Percentiles rank a stretch among this genome's conserved stretches.
Conservation (phyloP, 228 moss, liverwort and hornwort genomes). For the Sphagnum magellanicum region DNA sequence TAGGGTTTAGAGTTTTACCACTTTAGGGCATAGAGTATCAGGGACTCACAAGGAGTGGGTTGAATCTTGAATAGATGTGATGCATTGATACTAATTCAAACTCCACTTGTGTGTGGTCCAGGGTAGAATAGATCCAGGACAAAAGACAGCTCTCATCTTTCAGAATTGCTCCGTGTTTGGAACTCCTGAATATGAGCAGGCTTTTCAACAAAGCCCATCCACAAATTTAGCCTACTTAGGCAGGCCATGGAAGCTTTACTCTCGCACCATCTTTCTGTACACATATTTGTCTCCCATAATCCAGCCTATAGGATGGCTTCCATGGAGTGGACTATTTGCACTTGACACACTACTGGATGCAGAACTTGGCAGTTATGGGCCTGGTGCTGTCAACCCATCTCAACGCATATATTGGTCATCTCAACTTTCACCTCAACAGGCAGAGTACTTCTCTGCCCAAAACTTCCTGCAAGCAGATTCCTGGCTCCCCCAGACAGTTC, state of each 20-base stretch:
- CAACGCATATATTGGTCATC: slow-evolving; percentile 50
- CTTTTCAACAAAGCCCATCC: slow-evolving; percentile 16
- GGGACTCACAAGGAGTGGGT: no score
- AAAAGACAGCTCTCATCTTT: slow-evolving; percentile 67
- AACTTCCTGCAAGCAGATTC: slow-evolving; percentile 38
- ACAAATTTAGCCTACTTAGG: slow-evolving; percentile 49
- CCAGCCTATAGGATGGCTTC: slow-evolving; percentile 44
- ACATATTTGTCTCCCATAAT: slow-evolving; percentile 31
- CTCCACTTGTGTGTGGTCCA: slow-evolving; percentile 7
- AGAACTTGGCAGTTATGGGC: slow-evolving; percentile 45
- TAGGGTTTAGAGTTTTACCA: no score
- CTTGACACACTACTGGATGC: slow-evolving; percentile 60
- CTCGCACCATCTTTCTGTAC: slow-evolving; percentile 53
- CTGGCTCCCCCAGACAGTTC: slow-evolving; percentile 50
- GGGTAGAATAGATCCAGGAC: slow-evolving; percentile 74
- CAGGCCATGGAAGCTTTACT: slow-evolving; percentile 76
- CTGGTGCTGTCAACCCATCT: slow-evolving; percentile 27
- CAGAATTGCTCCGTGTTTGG: slow-evolving; percentile 66
- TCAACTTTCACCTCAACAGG: slow-evolving; percentile 46
- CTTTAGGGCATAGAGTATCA: no score
- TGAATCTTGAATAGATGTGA: no score
- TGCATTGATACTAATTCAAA: no score
- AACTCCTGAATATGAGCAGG: slow-evolving; percentile 38
- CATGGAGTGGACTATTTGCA: slow-evolving; percentile 59
- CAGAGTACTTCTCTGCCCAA: slow-evolving; percentile 32